Evolutionary conservation across 768 basidiomycete species (phyloP), one percentile per base, ranked within the genome.

Genomic region (Tephrocybe sp.): DNA sequence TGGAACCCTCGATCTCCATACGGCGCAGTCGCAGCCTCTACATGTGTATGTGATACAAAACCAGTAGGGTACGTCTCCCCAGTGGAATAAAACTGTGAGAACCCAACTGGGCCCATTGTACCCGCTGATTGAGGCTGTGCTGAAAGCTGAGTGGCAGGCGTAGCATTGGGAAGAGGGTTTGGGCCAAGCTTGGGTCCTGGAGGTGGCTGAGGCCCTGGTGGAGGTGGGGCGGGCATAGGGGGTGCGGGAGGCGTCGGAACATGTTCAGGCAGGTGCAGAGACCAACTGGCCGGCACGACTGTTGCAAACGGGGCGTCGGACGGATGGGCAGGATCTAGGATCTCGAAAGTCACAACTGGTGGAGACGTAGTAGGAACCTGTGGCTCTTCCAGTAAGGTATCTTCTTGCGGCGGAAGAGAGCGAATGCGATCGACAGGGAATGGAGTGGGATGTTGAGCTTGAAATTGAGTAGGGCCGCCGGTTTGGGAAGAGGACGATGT

Each of bases 31-130:
- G 36, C 37, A 55, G n/a, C 57, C 36, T 26, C 49, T 24, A 47
- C 51, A 6, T 46, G 42, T 15, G 24, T 51, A 9, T 57, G 51
- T 20, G 48, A 47, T 23, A 61, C 60, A 37, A 57, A 59, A 17
- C 58, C 60, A 17, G 42, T 48, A 1, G 58, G 58, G 40, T 36
- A 61, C 9, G 49, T 46, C 33, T 50, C 48, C 14, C 53, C 45
- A 2, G 3, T n/a, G 17, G 51, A n/a, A 14, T 24, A 10, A 15
- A 52, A 46, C 4, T 10, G 38, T 14, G 33, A 28, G n/a, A 6
- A 33, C 1, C 30, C 45, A 34, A 46, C 37, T 8, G 23, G 18
- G 34, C 12, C 34, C 8, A 17, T 36, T 36, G 34, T 36, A 14
- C 34, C 34, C 34, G 34, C 34, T 4, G 11, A 5, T 14, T 30